phyloP scores from a whole-genome alignment of 2,329 filamentous ascomycete species.

The Aureobasidium sp. region DNA sequence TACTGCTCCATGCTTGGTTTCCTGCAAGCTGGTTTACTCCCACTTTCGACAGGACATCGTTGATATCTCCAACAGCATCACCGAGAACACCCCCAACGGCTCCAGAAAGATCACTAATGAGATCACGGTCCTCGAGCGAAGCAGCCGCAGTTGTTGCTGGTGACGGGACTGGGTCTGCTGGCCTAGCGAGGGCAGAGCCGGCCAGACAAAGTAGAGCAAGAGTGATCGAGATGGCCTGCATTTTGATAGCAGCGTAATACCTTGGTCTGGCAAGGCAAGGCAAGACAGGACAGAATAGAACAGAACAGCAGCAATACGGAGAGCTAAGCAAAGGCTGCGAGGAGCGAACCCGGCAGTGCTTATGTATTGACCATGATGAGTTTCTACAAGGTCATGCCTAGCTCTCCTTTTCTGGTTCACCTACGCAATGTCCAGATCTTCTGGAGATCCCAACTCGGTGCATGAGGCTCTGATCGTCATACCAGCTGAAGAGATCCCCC shows the following conservation, averaged over 20 bases:
- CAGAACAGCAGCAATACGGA: not conserved
- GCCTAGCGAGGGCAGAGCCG: slow-evolving; percentile 10
- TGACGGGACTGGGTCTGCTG: slow-evolving; percentile 15
- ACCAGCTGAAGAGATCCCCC: not conserved
- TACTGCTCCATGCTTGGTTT: not conserved
- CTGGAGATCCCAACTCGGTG: not conserved
- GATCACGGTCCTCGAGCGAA: slow-evolving; percentile 16
- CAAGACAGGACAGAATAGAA: too few relatives aligned
- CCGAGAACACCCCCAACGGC: not conserved
- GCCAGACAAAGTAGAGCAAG: slow-evolving; percentile 6
- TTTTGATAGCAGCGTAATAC: not conserved
- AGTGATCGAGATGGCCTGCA: not conserved
- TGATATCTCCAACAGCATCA: slow-evolving; percentile 6
- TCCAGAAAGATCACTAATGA: slow-evolving; percentile 16
- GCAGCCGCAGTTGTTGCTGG: not conserved
- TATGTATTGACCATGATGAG: not conserved
- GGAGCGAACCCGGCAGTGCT: not conserved
- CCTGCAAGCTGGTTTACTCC: not conserved
- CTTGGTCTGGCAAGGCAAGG: not conserved
- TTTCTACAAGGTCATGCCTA: not conserved
- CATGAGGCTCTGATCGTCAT: slow-evolving; percentile 7
- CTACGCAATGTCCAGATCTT: not conserved
- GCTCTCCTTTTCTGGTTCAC: not conserved
- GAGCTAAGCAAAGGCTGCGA: not conserved
- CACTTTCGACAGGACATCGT: slow-evolving; percentile 13